phyloP scores from a whole-genome alignment of 768 basidiomycete genomes.

The Dentipellis sp. region DNA sequence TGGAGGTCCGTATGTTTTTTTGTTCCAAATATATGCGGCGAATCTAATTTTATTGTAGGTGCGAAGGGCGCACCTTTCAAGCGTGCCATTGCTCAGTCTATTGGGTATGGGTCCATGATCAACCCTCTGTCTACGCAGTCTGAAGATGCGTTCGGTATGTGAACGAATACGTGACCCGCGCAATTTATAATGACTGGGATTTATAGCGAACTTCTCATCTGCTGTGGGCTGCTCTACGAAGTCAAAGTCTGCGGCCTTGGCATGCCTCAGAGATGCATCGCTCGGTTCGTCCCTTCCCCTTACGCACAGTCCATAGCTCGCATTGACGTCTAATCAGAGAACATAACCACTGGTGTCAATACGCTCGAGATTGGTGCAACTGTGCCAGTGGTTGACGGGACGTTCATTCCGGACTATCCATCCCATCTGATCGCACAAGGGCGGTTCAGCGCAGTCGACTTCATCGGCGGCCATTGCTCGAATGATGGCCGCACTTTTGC shows the following conservation, averaged over 20 bases:
- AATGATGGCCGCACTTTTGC: conserved; percentile 35
- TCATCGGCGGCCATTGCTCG: conserved; percentile 33
- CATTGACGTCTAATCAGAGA: conserved; percentile 15
- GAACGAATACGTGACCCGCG: too few species aligned
- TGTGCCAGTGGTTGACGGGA: conserved; percentile 9
- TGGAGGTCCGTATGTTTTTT: conserved; percentile 25
- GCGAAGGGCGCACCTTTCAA: conserved; percentile 28
- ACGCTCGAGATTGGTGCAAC: conserved; percentile 17
- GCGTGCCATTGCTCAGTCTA: conserved; percentile 32
- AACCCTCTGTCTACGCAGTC: conserved; percentile 28
- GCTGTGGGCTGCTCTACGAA: background rate
- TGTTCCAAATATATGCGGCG: background rate
- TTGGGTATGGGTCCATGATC: conserved; percentile 31
- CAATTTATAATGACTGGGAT: background rate
- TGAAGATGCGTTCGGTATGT: conserved; percentile 16
- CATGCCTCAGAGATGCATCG: background rate
- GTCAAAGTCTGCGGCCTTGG: background rate
- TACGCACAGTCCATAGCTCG: too few species aligned
- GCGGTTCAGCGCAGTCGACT: conserved; percentile 25
- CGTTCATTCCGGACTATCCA: conserved; percentile 24
- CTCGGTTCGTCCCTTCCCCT: background rate
- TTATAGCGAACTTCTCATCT: background rate
- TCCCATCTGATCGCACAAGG: conserved; percentile 26
- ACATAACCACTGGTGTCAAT: conserved; percentile 31
- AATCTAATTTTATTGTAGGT: conserved; percentile 13